Evolutionary conservation across 495 filamentous ascomycete species (phyloP).

Genomic region (Glarea lozoyensis): DNA sequence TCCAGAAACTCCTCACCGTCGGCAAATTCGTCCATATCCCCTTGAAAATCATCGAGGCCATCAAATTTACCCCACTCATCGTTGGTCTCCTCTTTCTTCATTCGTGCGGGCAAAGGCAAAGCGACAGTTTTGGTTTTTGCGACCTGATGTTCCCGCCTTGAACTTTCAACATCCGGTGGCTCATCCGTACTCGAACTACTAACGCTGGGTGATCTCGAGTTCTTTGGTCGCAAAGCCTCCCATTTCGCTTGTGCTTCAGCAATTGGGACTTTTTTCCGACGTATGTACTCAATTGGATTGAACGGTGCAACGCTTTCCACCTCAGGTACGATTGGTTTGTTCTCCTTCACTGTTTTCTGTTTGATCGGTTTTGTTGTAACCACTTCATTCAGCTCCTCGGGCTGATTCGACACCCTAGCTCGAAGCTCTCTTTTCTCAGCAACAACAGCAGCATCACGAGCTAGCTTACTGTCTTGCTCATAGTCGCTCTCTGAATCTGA

Average conservation of each 20-base stretch:
- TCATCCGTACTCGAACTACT: constrained; percentile 13
- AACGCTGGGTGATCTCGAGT: too few relatives aligned
- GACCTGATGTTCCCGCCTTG: constrained; percentile 56
- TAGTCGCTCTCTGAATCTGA: constrained; percentile 23
- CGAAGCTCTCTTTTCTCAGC: constrained; percentile 7
- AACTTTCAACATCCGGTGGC: constrained; percentile 53
- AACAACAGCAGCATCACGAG: background rate
- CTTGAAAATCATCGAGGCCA: constrained; percentile 50
- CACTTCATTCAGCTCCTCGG: constrained; percentile 4
- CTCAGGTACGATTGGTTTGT: constrained; percentile 5
- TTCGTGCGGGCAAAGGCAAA: constrained; percentile 23
- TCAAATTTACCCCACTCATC: constrained; percentile 53
- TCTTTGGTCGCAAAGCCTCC: constrained; percentile 16
- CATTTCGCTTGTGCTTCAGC: constrained; percentile 11
- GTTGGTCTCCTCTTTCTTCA: constrained; percentile 51
- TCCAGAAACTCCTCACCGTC: constrained; percentile 21
- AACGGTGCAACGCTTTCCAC: constrained; percentile 1
- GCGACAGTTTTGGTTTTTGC: constrained; percentile 11
- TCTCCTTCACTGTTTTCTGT: constrained; percentile 9
- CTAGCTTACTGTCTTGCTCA: constrained; percentile 2
- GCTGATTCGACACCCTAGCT: constrained; percentile 1
- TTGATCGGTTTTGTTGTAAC: constrained; percentile 6
- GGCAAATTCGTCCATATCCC: constrained; percentile 23
- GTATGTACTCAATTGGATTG: background rate
- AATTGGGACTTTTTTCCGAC: constrained; percentile 12